Conservation (phyloP, 768 basidiomycete species). For the Lactarius deliciosus region DNA sequence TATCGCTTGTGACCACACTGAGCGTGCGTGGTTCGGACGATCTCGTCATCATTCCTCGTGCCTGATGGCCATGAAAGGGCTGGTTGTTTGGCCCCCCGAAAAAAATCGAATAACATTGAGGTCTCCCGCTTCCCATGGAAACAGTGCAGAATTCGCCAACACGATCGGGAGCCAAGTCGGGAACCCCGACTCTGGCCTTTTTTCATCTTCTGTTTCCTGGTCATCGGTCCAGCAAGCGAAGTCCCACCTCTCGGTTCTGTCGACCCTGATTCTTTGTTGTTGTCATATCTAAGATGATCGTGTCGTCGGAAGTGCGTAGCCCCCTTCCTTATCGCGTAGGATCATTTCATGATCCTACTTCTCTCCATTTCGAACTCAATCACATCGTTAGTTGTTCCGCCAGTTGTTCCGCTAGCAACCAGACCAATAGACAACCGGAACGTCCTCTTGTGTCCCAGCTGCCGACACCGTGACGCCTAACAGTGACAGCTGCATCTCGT, state of each 20-base stretch:
- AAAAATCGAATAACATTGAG: conserved; percentile 3
- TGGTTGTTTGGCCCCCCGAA: background rate
- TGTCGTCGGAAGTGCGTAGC: conserved; percentile 46
- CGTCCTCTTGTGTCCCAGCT: conserved; percentile 48
- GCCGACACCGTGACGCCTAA: conserved; percentile 40
- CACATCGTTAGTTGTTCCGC: background rate
- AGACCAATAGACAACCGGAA: conserved; percentile 58
- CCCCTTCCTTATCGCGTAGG: conserved; percentile 4
- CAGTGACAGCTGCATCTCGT: conserved; percentile 44
- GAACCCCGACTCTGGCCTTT: background rate
- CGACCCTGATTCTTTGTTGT: conserved; percentile 45
- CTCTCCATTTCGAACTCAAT: conserved; percentile 1
- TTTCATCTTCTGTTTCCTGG: background rate
- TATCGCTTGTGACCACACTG: background rate
- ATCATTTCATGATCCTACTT: conserved; percentile 16
- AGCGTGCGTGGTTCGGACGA: conserved; percentile 14
- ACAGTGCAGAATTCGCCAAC: conserved; percentile 3
- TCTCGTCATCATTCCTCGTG: background rate
- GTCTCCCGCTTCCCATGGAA: conserved; percentile 13
- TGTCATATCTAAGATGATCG: conserved; percentile 50
- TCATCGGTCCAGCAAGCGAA: conserved; percentile 16
- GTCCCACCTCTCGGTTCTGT: conserved; percentile 49
- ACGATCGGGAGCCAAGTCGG: conserved; percentile 14
- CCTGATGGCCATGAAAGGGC: background rate
- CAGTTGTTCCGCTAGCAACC: background rate